Base-by-base conservation (phyloP, 805 yeast species). In the Metschnikowia henanensis region DNA sequence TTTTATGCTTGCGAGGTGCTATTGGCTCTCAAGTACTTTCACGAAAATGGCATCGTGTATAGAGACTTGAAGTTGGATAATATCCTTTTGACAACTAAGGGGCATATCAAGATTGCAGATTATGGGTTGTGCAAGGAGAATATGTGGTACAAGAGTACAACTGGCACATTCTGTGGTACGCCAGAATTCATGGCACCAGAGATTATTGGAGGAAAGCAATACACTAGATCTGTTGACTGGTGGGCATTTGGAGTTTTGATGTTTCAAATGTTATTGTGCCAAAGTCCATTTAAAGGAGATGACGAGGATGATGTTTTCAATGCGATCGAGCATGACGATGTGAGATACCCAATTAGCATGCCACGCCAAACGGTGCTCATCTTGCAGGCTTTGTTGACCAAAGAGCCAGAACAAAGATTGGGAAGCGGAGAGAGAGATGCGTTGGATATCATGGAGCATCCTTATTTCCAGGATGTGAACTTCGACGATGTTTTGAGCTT, bases 151-250 rank as follows among this genome's bases (percentile, higher is more conserved):
- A 90, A 89, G 10, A 81, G 77, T 54, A 88, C 91, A 16, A 94
- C 97, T 0, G 83, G 88, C 4, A 94, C 99, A 0, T 94, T 92
- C 72, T 94, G 99, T 73, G 99, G 99, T 56, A 94, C 99, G 2
- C 99, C 99, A 0, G 99, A 94, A 65, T 87, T 94, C 55, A 94
- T 94, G 96, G 99, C 99, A 1, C 99, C 99, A 0, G 99, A 94
- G 66, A 92, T 94, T 53, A 74, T 94, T 59, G 83, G 88, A 51
- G 98, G 94, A 42, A 95, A 91, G 64, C 86, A 83, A 47, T 94
- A 94, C 59, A 94, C 90, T 41, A 81, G 95, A 59, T 86, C 94
- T 30, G 99, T 94, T 42, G 99, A 94, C 68, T 94, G 99, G 99
- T 94, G 99, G 99, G 98, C 99, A 1, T 89, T 91, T 73, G 99